Base-by-base conservation (phyloP, 202 grass and related monocot species). In the Panicum virgatum region DNA sequence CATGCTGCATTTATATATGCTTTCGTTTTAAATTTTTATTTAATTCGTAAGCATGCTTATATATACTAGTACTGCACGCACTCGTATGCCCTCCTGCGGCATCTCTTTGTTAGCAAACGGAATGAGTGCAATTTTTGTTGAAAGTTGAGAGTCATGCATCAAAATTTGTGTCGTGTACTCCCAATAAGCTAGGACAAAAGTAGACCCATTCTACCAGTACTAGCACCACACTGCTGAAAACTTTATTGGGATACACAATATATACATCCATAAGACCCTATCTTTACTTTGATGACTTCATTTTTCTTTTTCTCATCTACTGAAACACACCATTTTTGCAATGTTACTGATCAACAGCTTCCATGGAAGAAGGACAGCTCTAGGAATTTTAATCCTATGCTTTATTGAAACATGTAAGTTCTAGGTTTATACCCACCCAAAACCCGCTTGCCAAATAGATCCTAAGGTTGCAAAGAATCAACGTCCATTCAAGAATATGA, bases 61-160 rank as follows among this genome's bases (percentile, higher is more conserved):
- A n/a, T n/a, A n/a, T n/a, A n/a, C n/a, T 54, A 79, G 6, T 62
- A 14, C 53, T 43, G 16, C 64, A 69, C 78, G 38, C 78, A 80
- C 50, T 80, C n/a, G 13, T 48, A 52, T 27, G 42, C 30, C 20
- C 19, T 22, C 53, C 42, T 47, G 12, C 4, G 32, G 8, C 32
- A 27, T 62, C 56, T 50, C 20, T 62, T 61, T 62, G 20, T 44
- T 58, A 80, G 48, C 22, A 69, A 80, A 69, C 5, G 34, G 20
- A 72, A 72, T 62, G 39, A 62, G 40, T 25, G 42, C 2, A 34
- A 46, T 45, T 46, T 80, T 46, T 15, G 51, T 81, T 11, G 30
- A 59, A 70, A 70, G 78, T 44, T 14, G 54, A n/a, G n/a, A 23
- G 66, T 46, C 52, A 32, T 22, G 36, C 72, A 75, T 62, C 39